These are phyloP conservation scores for Trebouxia sp. DNA, from an alignment of 139 green algal genomes.

Conservation along the genomic window DNA sequence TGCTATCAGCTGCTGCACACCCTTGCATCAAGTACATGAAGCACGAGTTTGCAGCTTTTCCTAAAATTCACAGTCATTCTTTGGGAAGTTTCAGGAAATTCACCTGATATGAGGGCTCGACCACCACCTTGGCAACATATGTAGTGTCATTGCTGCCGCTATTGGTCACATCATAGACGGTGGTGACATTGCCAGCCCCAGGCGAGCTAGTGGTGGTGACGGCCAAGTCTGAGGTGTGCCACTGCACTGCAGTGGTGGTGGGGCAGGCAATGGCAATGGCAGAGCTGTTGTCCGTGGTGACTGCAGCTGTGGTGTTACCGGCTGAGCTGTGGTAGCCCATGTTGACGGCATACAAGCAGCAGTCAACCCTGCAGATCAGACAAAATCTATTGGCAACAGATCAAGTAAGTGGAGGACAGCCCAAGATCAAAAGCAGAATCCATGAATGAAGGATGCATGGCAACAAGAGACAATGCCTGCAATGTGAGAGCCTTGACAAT, in stretches of 20 bases:
- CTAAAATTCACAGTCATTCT: background rate
- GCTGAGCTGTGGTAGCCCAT: constrained; percentile 25
- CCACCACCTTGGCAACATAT: constrained; percentile 14
- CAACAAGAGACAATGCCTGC: too few species aligned
- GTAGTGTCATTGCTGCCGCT: constrained; percentile 9
- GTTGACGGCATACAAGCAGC: constrained; percentile 30
- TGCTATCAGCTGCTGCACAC: too few species aligned
- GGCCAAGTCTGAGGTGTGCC: background rate
- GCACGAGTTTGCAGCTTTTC: too few species aligned
- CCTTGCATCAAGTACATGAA: too few species aligned
- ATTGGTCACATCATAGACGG: constrained; percentile 15
- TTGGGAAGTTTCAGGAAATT: background rate
- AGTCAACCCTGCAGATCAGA: constrained; percentile 11
- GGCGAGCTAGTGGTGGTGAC: constrained; percentile 6
- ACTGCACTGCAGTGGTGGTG: background rate
- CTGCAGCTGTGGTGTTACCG: constrained; percentile 22
- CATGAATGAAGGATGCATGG: too few species aligned
- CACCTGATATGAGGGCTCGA: constrained; percentile 25
- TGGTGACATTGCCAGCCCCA: background rate
- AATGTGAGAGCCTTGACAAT: too few species aligned
- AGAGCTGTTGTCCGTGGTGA: constrained; percentile 16
- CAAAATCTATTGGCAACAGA: background rate
- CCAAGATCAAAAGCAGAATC: too few species aligned
- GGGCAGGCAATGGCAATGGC: constrained; percentile 3
- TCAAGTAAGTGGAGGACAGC: background rate